Conservation (phyloP, 768 basidiomycete genomes). For the Strobilomyces dryophilus region DNA sequence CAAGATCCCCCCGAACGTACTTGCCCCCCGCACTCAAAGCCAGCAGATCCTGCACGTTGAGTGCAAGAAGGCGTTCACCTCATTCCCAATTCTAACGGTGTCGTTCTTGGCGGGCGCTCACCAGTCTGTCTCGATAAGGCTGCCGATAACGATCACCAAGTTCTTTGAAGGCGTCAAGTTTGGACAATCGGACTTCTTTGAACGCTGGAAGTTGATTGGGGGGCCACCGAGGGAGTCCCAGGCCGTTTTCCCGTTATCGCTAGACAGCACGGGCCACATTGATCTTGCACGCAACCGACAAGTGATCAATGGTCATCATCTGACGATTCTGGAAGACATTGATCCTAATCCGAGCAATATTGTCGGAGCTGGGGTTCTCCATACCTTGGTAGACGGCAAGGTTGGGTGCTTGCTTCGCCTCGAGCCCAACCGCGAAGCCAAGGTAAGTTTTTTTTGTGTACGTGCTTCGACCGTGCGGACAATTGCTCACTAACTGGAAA, state of each 20-base stretch:
- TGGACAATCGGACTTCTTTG: slow-evolving; percentile 84
- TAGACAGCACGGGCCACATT: slow-evolving; percentile 65
- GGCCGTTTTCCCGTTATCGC: slow-evolving; percentile 72
- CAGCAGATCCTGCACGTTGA: slow-evolving; percentile 94
- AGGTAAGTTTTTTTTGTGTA: slow-evolving; percentile 46
- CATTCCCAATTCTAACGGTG: slow-evolving; percentile 74
- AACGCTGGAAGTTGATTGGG: slow-evolving; percentile 96
- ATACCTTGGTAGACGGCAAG: slow-evolving; percentile 88
- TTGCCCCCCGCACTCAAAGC: slow-evolving; percentile 80
- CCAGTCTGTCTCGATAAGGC: slow-evolving; percentile 75
- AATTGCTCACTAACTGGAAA: slow-evolving; percentile 2
- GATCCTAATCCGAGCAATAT: slow-evolving; percentile 94
- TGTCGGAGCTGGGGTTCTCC: slow-evolving; percentile 93
- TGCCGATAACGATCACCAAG: slow-evolving; percentile 86
- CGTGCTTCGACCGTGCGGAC: background rate
- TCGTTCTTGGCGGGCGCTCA: slow-evolving; percentile 93
- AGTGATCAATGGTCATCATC: slow-evolving; percentile 71
- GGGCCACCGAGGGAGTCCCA: slow-evolving; percentile 94
- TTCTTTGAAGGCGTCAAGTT: slow-evolving; percentile 94
- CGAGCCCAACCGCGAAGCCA: slow-evolving; percentile 95
- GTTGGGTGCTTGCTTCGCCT: slow-evolving; percentile 91
- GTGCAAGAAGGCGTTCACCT: slow-evolving; percentile 82
- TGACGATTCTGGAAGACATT: slow-evolving; percentile 77
- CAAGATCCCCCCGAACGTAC: slow-evolving; percentile 82
- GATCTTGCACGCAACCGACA: slow-evolving; percentile 71